These are phyloP conservation scores for Phytophthora fragariae DNA, from an alignment of 352 stramenopile species.

Conservation along the genomic window DNA sequence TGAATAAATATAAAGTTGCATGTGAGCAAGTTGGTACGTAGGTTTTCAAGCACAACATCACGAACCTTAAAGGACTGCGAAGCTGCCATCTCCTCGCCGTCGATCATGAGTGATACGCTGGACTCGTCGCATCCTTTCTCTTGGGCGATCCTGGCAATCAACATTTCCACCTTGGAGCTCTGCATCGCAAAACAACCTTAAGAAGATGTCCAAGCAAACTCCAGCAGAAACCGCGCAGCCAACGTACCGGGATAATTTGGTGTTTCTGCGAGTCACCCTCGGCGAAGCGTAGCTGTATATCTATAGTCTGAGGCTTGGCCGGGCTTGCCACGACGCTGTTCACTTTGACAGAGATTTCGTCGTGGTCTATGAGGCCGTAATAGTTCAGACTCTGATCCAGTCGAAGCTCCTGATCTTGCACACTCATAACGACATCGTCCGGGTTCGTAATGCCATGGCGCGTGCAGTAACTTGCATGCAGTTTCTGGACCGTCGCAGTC, in stretches of 20 bases:
- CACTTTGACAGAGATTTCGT: constrained; percentile 72
- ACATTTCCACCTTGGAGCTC: constrained; percentile 50
- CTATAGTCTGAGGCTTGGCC: constrained; percentile 31
- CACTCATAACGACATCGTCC: constrained; percentile 62
- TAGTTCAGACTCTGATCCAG: constrained; percentile 55
- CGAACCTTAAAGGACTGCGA: constrained; percentile 57
- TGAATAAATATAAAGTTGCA: constrained; percentile 27
- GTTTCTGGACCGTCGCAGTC: constrained; percentile 64
- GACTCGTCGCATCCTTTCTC: constrained; percentile 29
- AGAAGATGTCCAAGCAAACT: neutral
- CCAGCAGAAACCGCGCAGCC: no score
- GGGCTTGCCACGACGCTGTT: constrained; percentile 40
- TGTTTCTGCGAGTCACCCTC: constrained; percentile 45
- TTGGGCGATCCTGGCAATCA: constrained; percentile 47
- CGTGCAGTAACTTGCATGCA: constrained; percentile 69
- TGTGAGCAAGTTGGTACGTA: constrained; percentile 7
- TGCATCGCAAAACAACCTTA: constrained; percentile 15
- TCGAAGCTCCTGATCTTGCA: constrained; percentile 48
- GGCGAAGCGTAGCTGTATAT: constrained; percentile 54
- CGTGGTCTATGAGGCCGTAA: constrained; percentile 62
- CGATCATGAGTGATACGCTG: constrained; percentile 53
- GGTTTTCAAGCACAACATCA: neutral
- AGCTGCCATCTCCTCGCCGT: constrained; percentile 59
- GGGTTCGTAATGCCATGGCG: constrained; percentile 58
- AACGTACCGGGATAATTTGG: constrained; percentile 51